phyloP scores from a whole-genome alignment of 2,329 filamentous ascomycete genomes.

The Colletotrichum agaves region DNA sequence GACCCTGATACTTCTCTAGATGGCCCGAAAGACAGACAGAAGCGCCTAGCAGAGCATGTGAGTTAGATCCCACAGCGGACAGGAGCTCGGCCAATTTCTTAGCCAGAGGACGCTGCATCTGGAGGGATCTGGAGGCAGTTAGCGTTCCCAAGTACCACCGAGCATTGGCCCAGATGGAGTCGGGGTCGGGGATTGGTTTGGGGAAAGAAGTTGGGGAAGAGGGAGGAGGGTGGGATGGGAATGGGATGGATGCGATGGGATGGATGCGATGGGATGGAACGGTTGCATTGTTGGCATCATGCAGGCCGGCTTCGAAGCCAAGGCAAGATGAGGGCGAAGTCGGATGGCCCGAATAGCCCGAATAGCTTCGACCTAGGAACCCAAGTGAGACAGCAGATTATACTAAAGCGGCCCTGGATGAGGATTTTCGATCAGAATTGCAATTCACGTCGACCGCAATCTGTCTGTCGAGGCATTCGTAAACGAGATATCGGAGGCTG shows the following conservation, averaged over 20 bases:
- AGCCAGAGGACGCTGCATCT: slow-evolving; percentile 31
- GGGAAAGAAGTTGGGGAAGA: slow-evolving; percentile 18
- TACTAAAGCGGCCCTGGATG: background rate
- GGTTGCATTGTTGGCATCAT: slow-evolving; percentile 18
- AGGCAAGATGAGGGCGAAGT: slow-evolving; percentile 7
- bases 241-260: slow-evolving; percentile 16
- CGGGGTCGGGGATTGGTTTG: slow-evolving; percentile 36
- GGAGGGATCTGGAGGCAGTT: slow-evolving; percentile 27
- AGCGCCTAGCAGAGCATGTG: slow-evolving; percentile 22
- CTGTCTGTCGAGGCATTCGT: background rate
- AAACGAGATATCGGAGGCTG: background rate
- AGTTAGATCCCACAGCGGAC: slow-evolving; percentile 30
- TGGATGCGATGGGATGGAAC: slow-evolving; percentile 23
- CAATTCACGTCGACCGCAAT: background rate
- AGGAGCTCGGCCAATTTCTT: slow-evolving; percentile 38
- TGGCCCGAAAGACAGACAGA: background rate
- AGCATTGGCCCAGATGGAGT: slow-evolving; percentile 43
- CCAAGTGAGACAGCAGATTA: slow-evolving; percentile 5
- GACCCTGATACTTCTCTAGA: slow-evolving; percentile 24
- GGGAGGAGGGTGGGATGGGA: slow-evolving; percentile 14
- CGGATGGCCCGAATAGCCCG: slow-evolving; percentile 21
- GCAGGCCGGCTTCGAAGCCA: background rate
- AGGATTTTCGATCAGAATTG: background rate
- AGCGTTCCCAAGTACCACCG: slow-evolving; percentile 43
- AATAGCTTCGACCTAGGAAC: slow-evolving; percentile 14